Percentiles rank a stretch among this genome's conserved stretches.
These are phyloP conservation scores for Radiomyces spectabilis DNA, from an alignment of 192 early-diverging fungal genomes.

Conservation along the genomic window DNA sequence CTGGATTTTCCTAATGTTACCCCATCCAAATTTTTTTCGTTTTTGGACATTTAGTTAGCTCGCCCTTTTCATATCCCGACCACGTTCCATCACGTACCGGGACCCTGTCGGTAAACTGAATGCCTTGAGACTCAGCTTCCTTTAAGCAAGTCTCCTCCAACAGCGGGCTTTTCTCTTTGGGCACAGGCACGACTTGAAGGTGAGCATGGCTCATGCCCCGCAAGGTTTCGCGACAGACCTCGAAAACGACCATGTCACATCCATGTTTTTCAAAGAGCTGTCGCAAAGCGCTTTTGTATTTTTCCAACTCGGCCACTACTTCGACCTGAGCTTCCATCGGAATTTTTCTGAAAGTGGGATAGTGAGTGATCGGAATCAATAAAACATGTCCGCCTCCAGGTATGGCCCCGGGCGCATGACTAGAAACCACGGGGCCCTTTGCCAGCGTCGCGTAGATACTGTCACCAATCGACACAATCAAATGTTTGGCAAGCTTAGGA, in stretches of 20 bases:
- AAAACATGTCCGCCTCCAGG: slow-evolving; percentile 82
- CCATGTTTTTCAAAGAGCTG: slow-evolving; percentile 46
- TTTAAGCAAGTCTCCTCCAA: slow-evolving; percentile 32
- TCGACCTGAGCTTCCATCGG: slow-evolving; percentile 29
- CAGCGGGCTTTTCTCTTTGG: slow-evolving; percentile 27
- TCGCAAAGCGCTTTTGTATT: slow-evolving; percentile 47
- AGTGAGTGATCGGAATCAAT: slow-evolving; percentile 50
- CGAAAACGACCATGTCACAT: slow-evolving; percentile 65
- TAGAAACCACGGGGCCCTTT: slow-evolving; percentile 81
- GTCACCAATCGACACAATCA: slow-evolving; percentile 77
- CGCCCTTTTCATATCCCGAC: neutral
- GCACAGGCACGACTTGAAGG: slow-evolving; percentile 63
- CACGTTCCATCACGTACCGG: slow-evolving; percentile 13
- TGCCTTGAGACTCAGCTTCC: slow-evolving; percentile 29
- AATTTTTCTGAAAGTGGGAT: slow-evolving; percentile 34
- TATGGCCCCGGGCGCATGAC: slow-evolving; percentile 31
- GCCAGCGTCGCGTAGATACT: slow-evolving; percentile 82
- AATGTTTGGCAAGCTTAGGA: slow-evolving; percentile 82
- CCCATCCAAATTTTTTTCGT: neutral
- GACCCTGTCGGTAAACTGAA: slow-evolving; percentile 29
- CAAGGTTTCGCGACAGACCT: slow-evolving; percentile 53
- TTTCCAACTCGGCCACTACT: slow-evolving; percentile 41
- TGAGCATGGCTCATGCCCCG: slow-evolving; percentile 49
- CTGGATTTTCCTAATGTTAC: slow-evolving; percentile 13
- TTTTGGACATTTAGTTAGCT: neutral